Evolutionary conservation across 2,329 filamentous ascomycete genomes (phyloP), one percentile per base, ranked within the genome.

Genomic region (Ascochyta fabae): DNA sequence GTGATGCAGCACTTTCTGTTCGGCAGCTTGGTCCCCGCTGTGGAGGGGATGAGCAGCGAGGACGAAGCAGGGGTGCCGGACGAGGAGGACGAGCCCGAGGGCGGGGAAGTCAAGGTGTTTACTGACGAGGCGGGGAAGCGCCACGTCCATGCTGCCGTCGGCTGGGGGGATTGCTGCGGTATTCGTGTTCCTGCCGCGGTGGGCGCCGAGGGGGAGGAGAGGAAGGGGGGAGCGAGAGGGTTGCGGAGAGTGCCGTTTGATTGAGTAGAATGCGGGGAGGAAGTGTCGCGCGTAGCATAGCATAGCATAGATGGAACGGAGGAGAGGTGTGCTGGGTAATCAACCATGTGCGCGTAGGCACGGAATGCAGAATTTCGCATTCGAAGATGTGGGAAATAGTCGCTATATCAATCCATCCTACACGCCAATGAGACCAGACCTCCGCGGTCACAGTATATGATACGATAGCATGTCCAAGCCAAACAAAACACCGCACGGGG

Each of bases 1-100:
- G 94, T 99, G 39, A 98, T 98, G 92, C 95, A 99, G 78, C 96
- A 99, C 75, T 99, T 99, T 67, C 72, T 99, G 50, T 99, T 99
- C 70, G 95, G 95, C 0, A 89, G 87, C 8, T 77, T 99, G 46
- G 83, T 99, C 1, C 88, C 91, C 0, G 92, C 94, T 0, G 86
- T 83, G 0, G 86, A 91, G 22, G 91, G 86, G 1, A 98, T 99
- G 95, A 90, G 86, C 59, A 83, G 81, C 42, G 83, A 86, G 42
- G 77, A 77, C 1, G 81, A 83, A 23, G 77, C 76, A 2, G 82
- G 79, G 12, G 78, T 81, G 9, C 78, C 77, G 10, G 75, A 77
- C 80, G 81, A 82, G 48, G 75, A 59, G 15, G 74, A 76, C 36
- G 72, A 72, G n/a, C 56, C 56, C 81, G 81, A 81, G 48, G 74